Evolutionary conservation across 331 rosid genomes (phyloP).

Genomic region (Acacia concinna): DNA sequence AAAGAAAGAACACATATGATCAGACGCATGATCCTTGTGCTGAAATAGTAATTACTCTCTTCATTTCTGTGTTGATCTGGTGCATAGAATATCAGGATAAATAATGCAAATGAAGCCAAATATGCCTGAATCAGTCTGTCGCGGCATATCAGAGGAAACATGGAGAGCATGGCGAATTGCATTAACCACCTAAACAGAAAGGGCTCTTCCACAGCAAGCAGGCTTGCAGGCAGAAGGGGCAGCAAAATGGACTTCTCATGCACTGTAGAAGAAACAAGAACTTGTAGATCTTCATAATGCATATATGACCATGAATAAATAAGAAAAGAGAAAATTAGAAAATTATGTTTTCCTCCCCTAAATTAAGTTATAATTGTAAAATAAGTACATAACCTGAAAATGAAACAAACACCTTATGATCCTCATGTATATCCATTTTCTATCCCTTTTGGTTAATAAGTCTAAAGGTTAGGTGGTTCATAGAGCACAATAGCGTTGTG

Average conservation of each 20-base stretch:
- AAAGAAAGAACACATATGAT: slow-evolving; percentile 39
- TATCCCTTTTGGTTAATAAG: neutral
- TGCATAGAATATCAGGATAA: slow-evolving; percentile 46
- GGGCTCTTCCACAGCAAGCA: slow-evolving; percentile 82
- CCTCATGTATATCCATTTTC: neutral
- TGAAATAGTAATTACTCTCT: slow-evolving; percentile 23
- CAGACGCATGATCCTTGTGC: slow-evolving; percentile 29
- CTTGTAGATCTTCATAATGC: neutral
- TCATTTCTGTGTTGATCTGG: slow-evolving; percentile 35
- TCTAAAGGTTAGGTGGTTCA: too few relatives aligned
- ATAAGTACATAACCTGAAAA: neutral
- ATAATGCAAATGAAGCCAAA: slow-evolving; percentile 56
- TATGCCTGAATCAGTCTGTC: slow-evolving; percentile 71
- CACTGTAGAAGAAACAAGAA: slow-evolving; percentile 50
- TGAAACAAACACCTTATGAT: neutral
- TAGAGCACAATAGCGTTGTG: too few relatives aligned
- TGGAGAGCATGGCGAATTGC: slow-evolving; percentile 68
- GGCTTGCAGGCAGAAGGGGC: slow-evolving; percentile 88
- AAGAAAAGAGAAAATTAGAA: neutral
- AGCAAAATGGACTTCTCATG: slow-evolving; percentile 92
- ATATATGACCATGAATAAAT: neutral
- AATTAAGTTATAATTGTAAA: neutral
- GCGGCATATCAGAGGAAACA: slow-evolving; percentile 81
- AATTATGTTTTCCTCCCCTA: neutral
- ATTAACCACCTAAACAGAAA: slow-evolving; percentile 55